phyloP scores from a whole-genome alignment of 495 filamentous ascomycete genomes.

The Cladorrhinum samala region DNA sequence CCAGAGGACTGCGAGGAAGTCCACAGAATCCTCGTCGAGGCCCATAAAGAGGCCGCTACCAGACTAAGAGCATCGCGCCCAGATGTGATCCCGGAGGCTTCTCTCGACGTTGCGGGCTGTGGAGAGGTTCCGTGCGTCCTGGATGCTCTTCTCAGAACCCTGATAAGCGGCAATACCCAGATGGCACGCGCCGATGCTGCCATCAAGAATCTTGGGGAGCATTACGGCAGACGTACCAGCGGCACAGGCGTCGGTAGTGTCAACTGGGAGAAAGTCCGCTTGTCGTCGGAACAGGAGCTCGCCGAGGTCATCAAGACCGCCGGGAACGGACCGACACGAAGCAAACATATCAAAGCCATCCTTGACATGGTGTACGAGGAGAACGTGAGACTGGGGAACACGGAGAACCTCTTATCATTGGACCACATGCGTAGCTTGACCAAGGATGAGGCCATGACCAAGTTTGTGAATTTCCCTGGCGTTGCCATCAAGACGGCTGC shows the following conservation, averaged over 20 bases:
- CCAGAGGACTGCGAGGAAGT: constrained; percentile 68
- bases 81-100: constrained; percentile 63
- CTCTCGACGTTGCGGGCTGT: constrained; percentile 76
- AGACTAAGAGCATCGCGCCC: constrained; percentile 41
- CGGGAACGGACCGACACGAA: constrained; percentile 61
- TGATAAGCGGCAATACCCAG: constrained; percentile 71
- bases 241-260: constrained; percentile 61
- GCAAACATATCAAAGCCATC: constrained; percentile 71
- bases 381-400: constrained; percentile 36
- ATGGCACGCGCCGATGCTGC: constrained; percentile 60
- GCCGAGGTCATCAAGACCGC: constrained; percentile 67
- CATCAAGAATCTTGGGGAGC: constrained; percentile 62
- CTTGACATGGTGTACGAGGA: constrained; percentile 74
- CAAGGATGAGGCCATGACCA: constrained; percentile 63
- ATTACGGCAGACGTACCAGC: constrained; percentile 51
- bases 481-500: constrained; percentile 90
- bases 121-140: constrained; percentile 90
- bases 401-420: constrained; percentile 47
- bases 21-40: constrained; percentile 55
- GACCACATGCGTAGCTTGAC: constrained; percentile 68
- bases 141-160: constrained; percentile 78
- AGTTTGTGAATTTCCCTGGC: constrained; percentile 70
- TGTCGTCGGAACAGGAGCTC: constrained; percentile 55
- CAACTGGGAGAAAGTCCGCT: constrained; percentile 78
- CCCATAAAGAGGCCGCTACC: constrained; percentile 55